Base-by-base conservation (phyloP, 2,329 filamentous ascomycete species). In the Diaporthe humulicola region DNA sequence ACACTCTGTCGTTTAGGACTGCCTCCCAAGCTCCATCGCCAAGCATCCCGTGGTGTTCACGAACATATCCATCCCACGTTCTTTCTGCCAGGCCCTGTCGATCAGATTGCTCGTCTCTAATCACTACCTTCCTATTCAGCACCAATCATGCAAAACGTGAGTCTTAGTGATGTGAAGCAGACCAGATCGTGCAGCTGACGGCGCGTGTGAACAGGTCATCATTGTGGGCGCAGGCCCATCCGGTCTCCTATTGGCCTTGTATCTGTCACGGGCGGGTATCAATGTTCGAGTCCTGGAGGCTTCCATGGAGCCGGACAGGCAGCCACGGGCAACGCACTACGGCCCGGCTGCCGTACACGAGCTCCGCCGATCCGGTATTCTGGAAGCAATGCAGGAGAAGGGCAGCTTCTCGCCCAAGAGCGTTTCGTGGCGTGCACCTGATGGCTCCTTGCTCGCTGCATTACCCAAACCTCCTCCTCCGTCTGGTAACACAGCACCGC, bases 201-300 rank as follows among this genome's bases (percentile, higher is more conserved):
- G 0, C 30, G n/a, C 14, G 25, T 25, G 0, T 19, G 10, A 1
- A 40, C 9, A 73, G 71, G 42, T 73, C 19, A 73, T 73, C 22
- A 64, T 73, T 17, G 71, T 73, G 30, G 71, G 71, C 6, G 79
- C 79, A 4, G 79, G 80, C 9, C 79, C 79, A 14, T 77, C 77
- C 1, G 78, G 79, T 12, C 77, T 80, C 6, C 73, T 80, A 3
- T 50, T 78, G 12, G 71, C 78, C 8, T 76, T 79, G 57, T 67
- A 69, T 17, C 61, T 73, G 5, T 69, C 48, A 57, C 38, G 61
- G 60, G 64, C 64, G 1, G 64, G 64, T n/a, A 52, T 67, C 64
- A 67, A 52, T 22, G 64, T 67, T 8, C 45, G 64, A 28, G 64
- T 67, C 33, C 45, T 67, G 2, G 64, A 67, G 64, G 45, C 64